These are phyloP conservation scores for Blumeria hordei DNA, from an alignment of 2,329 filamentous ascomycete species.

Conservation along the genomic window DNA sequence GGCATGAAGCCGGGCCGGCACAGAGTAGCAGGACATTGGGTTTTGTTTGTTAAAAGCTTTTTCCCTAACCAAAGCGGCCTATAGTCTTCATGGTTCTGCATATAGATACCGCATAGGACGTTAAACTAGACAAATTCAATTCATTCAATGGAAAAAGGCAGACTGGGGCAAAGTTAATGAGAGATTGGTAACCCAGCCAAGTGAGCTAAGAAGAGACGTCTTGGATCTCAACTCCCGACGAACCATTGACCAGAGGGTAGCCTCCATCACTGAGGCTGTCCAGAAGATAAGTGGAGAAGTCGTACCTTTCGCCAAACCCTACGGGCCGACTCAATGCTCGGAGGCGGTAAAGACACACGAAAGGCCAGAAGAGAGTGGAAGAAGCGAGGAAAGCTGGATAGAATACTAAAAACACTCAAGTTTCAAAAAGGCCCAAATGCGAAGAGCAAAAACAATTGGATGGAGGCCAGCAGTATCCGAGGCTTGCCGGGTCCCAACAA, in stretches of 20 bases:
- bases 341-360: not conserved
- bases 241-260: not conserved
- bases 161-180: too few species aligned
- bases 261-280: not conserved
- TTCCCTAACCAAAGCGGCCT: too few species aligned
- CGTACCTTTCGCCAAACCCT: not conserved
- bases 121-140: too few species aligned
- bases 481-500: not conserved
- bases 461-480: not conserved
- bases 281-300: not conserved
- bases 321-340: not conserved
- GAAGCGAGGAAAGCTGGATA: too few species aligned
- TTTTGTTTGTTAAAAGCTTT: too few species aligned
- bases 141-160: too few species aligned
- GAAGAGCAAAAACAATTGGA: not conserved
- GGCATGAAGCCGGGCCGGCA: too few species aligned
- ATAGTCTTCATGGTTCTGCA: too few species aligned
- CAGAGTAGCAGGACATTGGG: too few species aligned
- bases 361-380: not conserved
- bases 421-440: too few species aligned
- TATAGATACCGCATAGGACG: too few species aligned
- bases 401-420: too few species aligned
- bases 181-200: not conserved
- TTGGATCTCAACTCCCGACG: not conserved
- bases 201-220: not conserved